Base-by-base conservation (phyloP, 352 stramenopile species). In the Peronosclerospora sorghi region DNA sequence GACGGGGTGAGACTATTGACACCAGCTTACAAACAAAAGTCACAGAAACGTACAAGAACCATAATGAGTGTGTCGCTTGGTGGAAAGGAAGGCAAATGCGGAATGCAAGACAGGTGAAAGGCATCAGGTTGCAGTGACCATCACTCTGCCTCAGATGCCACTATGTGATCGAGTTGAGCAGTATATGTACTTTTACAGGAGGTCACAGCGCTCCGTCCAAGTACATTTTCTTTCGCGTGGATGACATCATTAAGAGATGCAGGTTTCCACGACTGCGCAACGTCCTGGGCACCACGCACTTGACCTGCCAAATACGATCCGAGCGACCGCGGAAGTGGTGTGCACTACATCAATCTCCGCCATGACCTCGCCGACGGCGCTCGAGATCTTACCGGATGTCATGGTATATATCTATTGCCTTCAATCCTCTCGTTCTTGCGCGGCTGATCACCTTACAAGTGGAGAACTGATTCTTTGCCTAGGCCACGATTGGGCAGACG, bases 371-470 rank as follows among this genome's bases (percentile, higher is more conserved):
- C 55, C 62, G 8, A 64, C 59, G 30, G 68, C 69, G 17, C 44
- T 66, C 19, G 57, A 63, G 32, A 72, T 81, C 40, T 65, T 85
- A n/a, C 73, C 73, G 9, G 54, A 75, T 32, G 81, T 85, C 38
- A 46, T 85, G 41, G 72, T 80, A 34, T 27, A 41, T 41, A 48
- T 37, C 8, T 20, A 14, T 20, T n/a, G n/a, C n/a, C n/a, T n/a
- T n/a, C n/a, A n/a, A n/a, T n/a, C n/a, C n/a, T n/a, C n/a, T n/a
- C n/a, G n/a, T n/a, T n/a, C n/a, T n/a, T n/a, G n/a, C n/a, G n/a
- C n/a, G n/a, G n/a, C n/a, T n/a, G n/a, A n/a, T n/a, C n/a, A n/a
- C n/a, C n/a, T n/a, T n/a, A n/a, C n/a, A n/a, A n/a, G n/a, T n/a
- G n/a, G n/a, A n/a, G n/a, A n/a, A n/a, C n/a, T n/a, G n/a, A n/a